Evolutionary conservation across 176 grass and related monocot genomes (phyloP), one percentile per base, ranked within the genome.

Genomic region (Hordeum vulgare): DNA sequence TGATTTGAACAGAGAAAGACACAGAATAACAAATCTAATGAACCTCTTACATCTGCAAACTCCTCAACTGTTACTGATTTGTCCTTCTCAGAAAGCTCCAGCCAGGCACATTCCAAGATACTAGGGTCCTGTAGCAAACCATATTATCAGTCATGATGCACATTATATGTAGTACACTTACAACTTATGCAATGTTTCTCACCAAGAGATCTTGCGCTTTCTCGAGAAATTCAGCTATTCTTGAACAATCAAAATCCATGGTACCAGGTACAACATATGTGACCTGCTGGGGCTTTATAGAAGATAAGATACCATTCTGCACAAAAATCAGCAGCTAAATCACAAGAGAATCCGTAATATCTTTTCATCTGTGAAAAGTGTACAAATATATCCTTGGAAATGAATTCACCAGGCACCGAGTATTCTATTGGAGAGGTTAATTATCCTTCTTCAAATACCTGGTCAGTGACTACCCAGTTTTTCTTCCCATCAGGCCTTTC

Each of bases 401-500:
- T 35, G 66, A 67, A 88, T 51, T 42, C 40, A 84, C 8, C 70
- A 73, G 34, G 71, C 78, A 86, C 12, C 11, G 49, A 41, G 23
- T 63, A 73, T 27, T 77, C 14, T 62, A 78, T 45, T 64, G 56
- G 40, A 77, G 8, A 51, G 83, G 39, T 20, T 69, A 83, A 74
- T 77, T 34, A 41, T 59, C 28, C 8, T 42, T 81, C 90, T 45
- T 66, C 81, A 23, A 20, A 82, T 71, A 99, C 96, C 89, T 96
- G 89, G 85, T 99, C 96, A 80, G 76, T 88, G 65, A 99, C 93
- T 39, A 94, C 77, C 96, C 93, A 96, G 80, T 96, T 95, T 89
- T 96, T 96, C 93, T 96, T 99, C 61, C 93, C 93, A 76, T 99
- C 93, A 3, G 93, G 89, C 74, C 89, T 96, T 85, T 92, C 87